Percentiles rank a stretch among this genome's conserved stretches.
Conservation (phyloP, 306 rosid genomes). For the Ziziphus jujuba region DNA sequence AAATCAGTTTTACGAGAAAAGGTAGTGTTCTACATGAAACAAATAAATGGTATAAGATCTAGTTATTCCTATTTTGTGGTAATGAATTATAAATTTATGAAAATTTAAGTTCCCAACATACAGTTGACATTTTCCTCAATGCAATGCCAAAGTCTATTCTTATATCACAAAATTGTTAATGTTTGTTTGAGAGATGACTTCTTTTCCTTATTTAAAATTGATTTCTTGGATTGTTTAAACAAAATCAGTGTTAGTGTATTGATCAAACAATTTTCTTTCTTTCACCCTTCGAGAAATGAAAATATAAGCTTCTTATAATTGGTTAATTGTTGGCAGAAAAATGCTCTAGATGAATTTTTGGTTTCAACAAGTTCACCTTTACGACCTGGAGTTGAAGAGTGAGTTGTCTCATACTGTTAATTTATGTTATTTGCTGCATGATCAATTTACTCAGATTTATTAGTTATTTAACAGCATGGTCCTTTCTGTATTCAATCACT, state of each 20-base stretch:
- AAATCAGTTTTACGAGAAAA: constrained; percentile 72
- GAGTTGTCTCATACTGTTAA: constrained; percentile 43
- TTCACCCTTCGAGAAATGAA: constrained; percentile 14
- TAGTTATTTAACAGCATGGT: background rate
- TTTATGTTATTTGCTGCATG: constrained; percentile 1
- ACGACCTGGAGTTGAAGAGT: constrained; percentile 92
- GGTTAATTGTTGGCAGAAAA: constrained; percentile 67
- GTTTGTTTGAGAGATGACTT: background rate
- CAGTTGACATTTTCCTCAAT: background rate
- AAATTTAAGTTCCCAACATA: too few species aligned
- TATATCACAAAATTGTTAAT: background rate
- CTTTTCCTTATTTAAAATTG: constrained; percentile 16
- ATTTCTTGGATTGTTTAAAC: constrained; percentile 23
- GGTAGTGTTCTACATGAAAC: constrained; percentile 38
- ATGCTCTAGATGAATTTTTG: constrained; percentile 66
- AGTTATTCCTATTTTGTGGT: background rate
- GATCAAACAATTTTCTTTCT: background rate
- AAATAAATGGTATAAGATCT: background rate
- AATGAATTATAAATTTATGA: too few species aligned
- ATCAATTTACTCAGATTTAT: background rate
- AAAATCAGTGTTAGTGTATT: background rate
- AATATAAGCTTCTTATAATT: constrained; percentile 26
- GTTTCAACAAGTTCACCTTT: constrained; percentile 65
- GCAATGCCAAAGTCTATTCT: too few species aligned
- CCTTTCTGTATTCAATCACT: too few species aligned